Evolutionary conservation across 192 early-diverging fungal genomes (phyloP).

Genomic region (Lunasporangiospora selenospora): DNA sequence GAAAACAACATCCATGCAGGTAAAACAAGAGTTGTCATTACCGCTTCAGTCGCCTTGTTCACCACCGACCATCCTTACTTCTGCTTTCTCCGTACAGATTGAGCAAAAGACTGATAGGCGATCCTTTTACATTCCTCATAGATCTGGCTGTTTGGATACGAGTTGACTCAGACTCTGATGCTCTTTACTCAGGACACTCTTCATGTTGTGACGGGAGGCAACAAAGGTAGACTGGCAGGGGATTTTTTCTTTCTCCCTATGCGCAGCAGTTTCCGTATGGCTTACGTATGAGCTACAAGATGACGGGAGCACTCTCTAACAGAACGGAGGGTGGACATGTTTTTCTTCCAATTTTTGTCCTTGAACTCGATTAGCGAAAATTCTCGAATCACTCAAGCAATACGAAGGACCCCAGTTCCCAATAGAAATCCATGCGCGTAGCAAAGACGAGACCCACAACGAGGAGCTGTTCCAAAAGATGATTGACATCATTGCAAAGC

Average conservation of each 20-base stretch:
- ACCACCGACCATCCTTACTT: too few species aligned
- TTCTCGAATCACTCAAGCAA: constrained; percentile 70
- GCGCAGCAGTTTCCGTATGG: neutral
- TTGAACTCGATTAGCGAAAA: constrained; percentile 42
- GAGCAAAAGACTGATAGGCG: neutral
- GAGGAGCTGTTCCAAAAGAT: constrained; percentile 65
- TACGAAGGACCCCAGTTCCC: constrained; percentile 64
- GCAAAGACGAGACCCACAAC: constrained; percentile 82
- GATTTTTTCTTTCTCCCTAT: neutral
- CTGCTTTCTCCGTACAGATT: neutral
- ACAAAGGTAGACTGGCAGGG: constrained; percentile 67
- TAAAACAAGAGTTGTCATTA: constrained; percentile 26
- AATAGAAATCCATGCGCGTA: constrained; percentile 77
- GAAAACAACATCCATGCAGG: constrained; percentile 73
- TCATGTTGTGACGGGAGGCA: constrained; percentile 78
- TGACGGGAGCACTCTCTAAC: neutral
- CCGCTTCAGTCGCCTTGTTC: neutral
- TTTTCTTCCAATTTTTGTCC: neutral
- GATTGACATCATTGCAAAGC: constrained; percentile 54
- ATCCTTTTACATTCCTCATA: constrained; percentile 46
- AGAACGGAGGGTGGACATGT: neutral
- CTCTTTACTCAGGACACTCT: constrained; percentile 78
- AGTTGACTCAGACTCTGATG: constrained; percentile 88
- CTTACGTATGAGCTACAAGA: neutral
- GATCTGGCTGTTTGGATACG: constrained; percentile 93